phyloP scores from a whole-genome alignment of 164 flowering plant genomes.

The Euptelea pleiosperma region DNA sequence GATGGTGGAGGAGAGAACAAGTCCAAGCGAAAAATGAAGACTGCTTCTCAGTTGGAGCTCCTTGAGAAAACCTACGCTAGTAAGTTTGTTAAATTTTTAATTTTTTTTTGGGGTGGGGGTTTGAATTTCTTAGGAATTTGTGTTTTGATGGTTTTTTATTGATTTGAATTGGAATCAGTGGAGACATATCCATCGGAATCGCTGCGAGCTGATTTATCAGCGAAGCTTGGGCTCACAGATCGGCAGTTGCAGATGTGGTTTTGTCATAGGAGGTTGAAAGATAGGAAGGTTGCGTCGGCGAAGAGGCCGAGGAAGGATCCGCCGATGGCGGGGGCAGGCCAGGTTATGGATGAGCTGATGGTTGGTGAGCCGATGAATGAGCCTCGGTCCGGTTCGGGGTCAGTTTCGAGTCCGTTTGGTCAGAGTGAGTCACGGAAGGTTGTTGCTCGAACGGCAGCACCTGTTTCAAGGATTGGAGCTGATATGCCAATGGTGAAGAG shows the following conservation, averaged over 20 bases:
- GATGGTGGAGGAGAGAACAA: constrained; percentile 31
- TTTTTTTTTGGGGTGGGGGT: background rate
- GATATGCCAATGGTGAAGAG: constrained; percentile 46
- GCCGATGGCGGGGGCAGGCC: constrained; percentile 2
- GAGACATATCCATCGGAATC: constrained; percentile 79
- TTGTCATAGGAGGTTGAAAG: constrained; percentile 88
- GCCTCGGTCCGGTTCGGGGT: constrained; percentile 41
- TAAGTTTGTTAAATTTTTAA: constrained; percentile 16
- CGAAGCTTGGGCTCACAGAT: constrained; percentile 64
- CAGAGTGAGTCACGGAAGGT: constrained; percentile 33
- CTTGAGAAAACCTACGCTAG: constrained; percentile 86
- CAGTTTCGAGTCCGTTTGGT: constrained; percentile 47
- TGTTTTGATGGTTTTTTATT: constrained; percentile 6
- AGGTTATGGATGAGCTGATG: constrained; percentile 20
- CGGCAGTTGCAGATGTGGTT: constrained; percentile 98
- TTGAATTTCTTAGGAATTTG: constrained; percentile 7
- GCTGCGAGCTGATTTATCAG: constrained; percentile 64
- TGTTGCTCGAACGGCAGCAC: constrained; percentile 32
- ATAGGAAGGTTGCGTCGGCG: constrained; percentile 45
- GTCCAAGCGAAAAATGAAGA: constrained; percentile 86
- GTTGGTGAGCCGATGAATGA: constrained; percentile 28
- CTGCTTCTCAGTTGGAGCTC: constrained; percentile 72
- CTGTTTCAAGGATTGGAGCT: constrained; percentile 40
- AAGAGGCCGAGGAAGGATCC: constrained; percentile 45
- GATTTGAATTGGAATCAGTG: constrained; percentile 31